Evolutionary conservation across 495 filamentous ascomycete species (phyloP), one percentile per base, ranked within the genome.

Genomic region (Penicillium egyptiacum): DNA sequence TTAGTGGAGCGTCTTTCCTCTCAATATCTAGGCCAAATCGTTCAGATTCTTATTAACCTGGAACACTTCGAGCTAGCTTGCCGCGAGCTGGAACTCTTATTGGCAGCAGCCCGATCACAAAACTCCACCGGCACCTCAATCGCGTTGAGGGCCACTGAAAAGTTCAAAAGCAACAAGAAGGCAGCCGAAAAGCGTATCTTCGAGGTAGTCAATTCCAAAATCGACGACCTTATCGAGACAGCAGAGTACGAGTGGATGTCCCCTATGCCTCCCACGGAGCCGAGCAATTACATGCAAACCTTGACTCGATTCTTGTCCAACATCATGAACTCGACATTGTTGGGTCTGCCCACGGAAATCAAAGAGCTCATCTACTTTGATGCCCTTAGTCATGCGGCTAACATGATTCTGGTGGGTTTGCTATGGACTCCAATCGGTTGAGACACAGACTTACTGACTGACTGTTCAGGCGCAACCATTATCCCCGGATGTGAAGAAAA

Each of bases 301-400:
- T 76, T 98, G 63, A 98, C 92, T 1, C 82, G 84, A 9, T 98
- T 96, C 67, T 79, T 98, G n/a, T 88, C 88, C 1, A 96, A 96
- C 65, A 98, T 96, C 64, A 97, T 98, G 92, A 89, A 84, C 67
- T 94, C 91, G 4, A 94, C 92, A 0, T 79, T 98, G 7, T 82
- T 98, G 4, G 92, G 92, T 12, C 79, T 98, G 26, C 94, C 94
- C 0, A 86, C 88, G 4, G 90, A 96, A 61, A 98, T 98, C 72
- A 96, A 97, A 71, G 91, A 95, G 67, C 82, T 97, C 31, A 96
- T 98, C 57, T 98, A 98, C 72, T 97, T 97, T 61, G 93, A 97
- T 68, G 95, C 95, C 3, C 81, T 98, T 54, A 89, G 85, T 55
- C 93, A 98, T 70, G 91, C 95, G 5, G 86, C 91, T 8, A 86